Evolutionary conservation across 768 basidiomycete genomes (phyloP), one percentile per base, ranked within the genome.

Genomic region (Suillus bovinus): DNA sequence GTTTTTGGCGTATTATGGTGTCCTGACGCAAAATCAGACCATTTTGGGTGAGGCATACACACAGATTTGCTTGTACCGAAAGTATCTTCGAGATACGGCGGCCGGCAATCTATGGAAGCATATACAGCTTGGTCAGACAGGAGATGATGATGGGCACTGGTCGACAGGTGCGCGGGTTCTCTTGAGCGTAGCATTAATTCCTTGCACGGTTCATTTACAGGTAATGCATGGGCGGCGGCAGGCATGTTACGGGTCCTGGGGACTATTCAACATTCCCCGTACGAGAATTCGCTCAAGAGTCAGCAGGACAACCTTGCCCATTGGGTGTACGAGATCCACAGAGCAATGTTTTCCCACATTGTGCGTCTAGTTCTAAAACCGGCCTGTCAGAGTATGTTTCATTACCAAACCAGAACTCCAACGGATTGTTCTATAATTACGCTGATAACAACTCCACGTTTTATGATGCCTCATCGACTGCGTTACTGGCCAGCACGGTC

Each of bases 221-320:
- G 93, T 0, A 94, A 95, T 61, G 94, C 79, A 3, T 96, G 94
- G 94, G 94, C 90, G 0, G 91, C 92, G 0, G 89, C 86, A 20
- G 94, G 94, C 1, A 94, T 94, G 83, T 78, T 92, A 11, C 87
- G 94, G 7, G 94, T 95, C 3, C 78, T 90, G 1, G 86, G 84
- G 2, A 94, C 91, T 1, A 87, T 94, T 61, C 78, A 83, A 65
- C 76, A 83, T 36, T 90, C 90, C 0, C 75, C 81, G 55, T 91
- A 79, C 63, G 77, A 81, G 1, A 76, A 76, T 34, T 69, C 74
- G 8, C 72, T 92, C 62, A 69, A 78, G 57, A 74, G 69, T 17
- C 77, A 92, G 70, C 83, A 86, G 65, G 76, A 72, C 0, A 85
- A 91, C 61, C 79, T 94, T 9, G 76, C 77, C 1, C 72, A 71